phyloP scores from a whole-genome alignment of 768 basidiomycete species.

The Tephrocybe rancida region DNA sequence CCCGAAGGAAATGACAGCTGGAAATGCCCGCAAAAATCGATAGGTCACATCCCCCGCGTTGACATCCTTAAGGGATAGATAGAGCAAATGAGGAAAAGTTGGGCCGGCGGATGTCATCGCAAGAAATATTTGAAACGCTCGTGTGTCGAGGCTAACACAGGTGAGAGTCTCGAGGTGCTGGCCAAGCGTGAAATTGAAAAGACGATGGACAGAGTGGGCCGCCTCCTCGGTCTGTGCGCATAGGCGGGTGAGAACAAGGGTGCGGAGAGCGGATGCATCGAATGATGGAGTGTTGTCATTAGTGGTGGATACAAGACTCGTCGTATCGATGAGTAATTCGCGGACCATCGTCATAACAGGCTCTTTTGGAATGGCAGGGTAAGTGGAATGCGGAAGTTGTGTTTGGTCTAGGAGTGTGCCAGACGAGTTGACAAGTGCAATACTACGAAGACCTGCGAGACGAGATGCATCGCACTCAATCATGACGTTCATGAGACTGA shows the following conservation, averaged over 20 bases:
- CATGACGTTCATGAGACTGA: neutral
- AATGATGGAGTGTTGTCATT: constrained; percentile 5
- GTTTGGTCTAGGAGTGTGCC: constrained; percentile 13
- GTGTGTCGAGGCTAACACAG: too few species aligned
- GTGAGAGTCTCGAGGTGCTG: too few species aligned
- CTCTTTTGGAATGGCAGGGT: constrained; percentile 8
- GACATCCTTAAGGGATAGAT: too few species aligned
- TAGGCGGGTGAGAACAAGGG: neutral
- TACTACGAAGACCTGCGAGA: neutral
- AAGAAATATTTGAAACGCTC: too few species aligned
- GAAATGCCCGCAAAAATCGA: too few species aligned
- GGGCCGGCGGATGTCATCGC: too few species aligned
- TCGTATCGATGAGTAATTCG: neutral
- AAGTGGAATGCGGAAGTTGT: constrained; percentile 9
- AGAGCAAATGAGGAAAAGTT: too few species aligned
- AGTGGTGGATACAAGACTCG: constrained; percentile 1
- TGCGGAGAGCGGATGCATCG: neutral
- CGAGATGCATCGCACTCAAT: neutral
- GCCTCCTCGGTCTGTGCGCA: too few species aligned
- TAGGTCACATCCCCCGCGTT: too few species aligned
- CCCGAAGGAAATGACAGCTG: too few species aligned
- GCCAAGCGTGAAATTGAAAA: too few species aligned
- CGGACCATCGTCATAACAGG: constrained; percentile 7
- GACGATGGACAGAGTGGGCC: too few species aligned
- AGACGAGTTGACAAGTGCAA: neutral